A percentile compares a stretch with the other conserved stretches of the same genome.
Evolutionary conservation across 768 basidiomycete species (phyloP).

Genomic region (Clavaria fumosa): DNA sequence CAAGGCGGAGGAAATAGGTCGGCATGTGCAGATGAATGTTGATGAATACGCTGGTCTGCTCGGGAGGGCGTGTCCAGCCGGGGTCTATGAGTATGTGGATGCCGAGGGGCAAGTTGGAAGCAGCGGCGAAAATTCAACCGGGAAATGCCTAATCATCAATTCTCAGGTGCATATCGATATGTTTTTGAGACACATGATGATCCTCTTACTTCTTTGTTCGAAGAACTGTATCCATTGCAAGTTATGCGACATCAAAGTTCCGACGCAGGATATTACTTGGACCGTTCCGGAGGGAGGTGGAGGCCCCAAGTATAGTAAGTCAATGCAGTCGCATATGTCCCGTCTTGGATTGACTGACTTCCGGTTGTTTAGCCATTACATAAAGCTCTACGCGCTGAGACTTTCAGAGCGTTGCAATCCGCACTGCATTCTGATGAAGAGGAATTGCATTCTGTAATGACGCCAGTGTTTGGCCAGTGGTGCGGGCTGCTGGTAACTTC

Average conservation of each 20-base stretch:
- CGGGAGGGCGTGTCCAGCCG: constrained; percentile 85
- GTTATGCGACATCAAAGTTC: constrained; percentile 90
- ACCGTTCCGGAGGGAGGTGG: constrained; percentile 93
- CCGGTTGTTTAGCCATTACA: no score
- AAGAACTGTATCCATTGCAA: constrained; percentile 92
- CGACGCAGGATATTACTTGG: constrained; percentile 96
- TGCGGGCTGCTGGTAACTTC: no score
- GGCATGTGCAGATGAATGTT: constrained; percentile 64
- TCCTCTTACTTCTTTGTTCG: constrained; percentile 10
- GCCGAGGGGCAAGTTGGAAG: constrained; percentile 15
- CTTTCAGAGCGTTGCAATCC: no score
- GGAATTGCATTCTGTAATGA: no score
- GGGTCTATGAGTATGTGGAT: constrained; percentile 92
- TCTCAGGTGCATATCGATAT: constrained; percentile 51
- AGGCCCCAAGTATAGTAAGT: constrained; percentile 87
- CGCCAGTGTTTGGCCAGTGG: no score
- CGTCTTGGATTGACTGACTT: no score
- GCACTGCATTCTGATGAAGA: no score
- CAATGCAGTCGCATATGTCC: no score
- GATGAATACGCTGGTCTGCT: constrained; percentile 76
- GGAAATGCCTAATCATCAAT: constrained; percentile 90
- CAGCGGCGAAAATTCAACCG: constrained; percentile 57
- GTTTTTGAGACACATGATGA: neutral
- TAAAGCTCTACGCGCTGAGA: no score
- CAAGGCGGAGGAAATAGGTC: constrained; percentile 30